Conservation (phyloP, 83 land plant genomes). For the Thuja plicata region DNA sequence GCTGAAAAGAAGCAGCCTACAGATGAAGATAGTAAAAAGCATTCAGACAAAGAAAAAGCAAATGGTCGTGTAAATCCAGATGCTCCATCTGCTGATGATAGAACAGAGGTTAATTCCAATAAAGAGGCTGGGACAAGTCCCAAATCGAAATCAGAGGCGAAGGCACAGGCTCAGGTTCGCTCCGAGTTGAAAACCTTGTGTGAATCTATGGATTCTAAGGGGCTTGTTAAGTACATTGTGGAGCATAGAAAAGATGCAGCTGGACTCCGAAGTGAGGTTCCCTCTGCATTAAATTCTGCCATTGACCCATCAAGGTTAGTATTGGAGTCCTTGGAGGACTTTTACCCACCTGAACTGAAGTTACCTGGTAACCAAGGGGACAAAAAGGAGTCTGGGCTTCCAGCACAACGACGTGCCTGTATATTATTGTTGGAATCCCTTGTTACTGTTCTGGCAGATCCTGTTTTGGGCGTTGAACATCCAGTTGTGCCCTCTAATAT, state of each 20-base stretch:
- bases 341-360: slow-evolving; percentile 47
- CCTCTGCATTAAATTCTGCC: slow-evolving; percentile 69
- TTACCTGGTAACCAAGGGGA: slow-evolving; percentile 33
- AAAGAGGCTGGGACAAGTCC: slow-evolving; percentile 15
- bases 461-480: slow-evolving; percentile 42
- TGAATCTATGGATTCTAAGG: slow-evolving; percentile 76
- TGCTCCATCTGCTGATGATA: slow-evolving; percentile 13
- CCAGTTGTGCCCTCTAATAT: slow-evolving; percentile 53
- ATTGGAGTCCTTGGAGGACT: slow-evolving; percentile 75
- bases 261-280: slow-evolving; percentile 71
- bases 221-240: slow-evolving; percentile 72
- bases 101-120: slow-evolving; percentile 8
- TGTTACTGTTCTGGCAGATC: slow-evolving; percentile 40
- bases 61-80: slow-evolving; percentile 20
- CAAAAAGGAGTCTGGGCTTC: slow-evolving; percentile 60
- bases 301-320: slow-evolving; percentile 69
- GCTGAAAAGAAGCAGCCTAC: slow-evolving; percentile 19
- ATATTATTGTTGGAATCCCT: slow-evolving; percentile 88
- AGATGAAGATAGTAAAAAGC: slow-evolving; percentile 20
- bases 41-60: slow-evolving; percentile 22
- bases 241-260: slow-evolving; percentile 86
- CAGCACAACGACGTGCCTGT: slow-evolving; percentile 80
- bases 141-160: slow-evolving; percentile 21
- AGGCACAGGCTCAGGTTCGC: slow-evolving; percentile 47
- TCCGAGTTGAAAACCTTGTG: slow-evolving; percentile 65